These are phyloP conservation scores for Coriolopsis trogii DNA, from an alignment of 1,284 basidiomycete genomes.

Conservation along the genomic window DNA sequence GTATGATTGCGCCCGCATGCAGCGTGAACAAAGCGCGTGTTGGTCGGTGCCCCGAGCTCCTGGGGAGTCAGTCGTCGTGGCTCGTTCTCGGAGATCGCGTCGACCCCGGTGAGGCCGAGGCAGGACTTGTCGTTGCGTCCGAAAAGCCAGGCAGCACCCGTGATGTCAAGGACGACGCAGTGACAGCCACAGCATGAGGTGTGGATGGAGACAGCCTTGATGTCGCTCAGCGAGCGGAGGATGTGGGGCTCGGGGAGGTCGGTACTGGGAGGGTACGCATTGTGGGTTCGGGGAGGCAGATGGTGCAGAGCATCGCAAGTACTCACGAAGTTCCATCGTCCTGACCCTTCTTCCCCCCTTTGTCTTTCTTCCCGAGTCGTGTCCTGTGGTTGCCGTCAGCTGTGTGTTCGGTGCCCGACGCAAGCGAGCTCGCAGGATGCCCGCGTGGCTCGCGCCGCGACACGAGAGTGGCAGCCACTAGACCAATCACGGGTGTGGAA, in stretches of 20 bases:
- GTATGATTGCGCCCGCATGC: constrained; percentile 85
- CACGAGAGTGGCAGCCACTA: constrained; percentile 15
- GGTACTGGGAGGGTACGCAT: constrained; percentile 43
- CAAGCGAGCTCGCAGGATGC: background rate
- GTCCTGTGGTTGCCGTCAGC: constrained; percentile 14
- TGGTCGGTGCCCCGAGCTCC: constrained; percentile 62
- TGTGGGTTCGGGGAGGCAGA: background rate
- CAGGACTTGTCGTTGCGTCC: constrained; percentile 74
- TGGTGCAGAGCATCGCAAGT: background rate
- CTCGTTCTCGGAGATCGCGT: constrained; percentile 70
- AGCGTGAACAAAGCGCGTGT: constrained; percentile 76
- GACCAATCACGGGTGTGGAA: constrained; percentile 11
- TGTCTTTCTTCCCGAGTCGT: constrained; percentile 25
- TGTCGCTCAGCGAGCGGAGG: constrained; percentile 83
- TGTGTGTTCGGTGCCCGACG: background rate
- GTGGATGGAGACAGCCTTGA: constrained; percentile 74
- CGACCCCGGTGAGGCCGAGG: constrained; percentile 57
- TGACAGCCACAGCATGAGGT: constrained; percentile 76
- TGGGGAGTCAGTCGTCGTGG: constrained; percentile 65
- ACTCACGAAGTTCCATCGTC: constrained; percentile 23
- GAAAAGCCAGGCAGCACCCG: constrained; percentile 85
- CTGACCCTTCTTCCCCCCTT: constrained; percentile 23
- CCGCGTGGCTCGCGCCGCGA: constrained; percentile 5
- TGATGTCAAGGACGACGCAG: constrained; percentile 72
- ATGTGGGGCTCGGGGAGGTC: constrained; percentile 89